These are phyloP conservation scores for Austroboletus eburneus DNA, from an alignment of 768 basidiomycete genomes.

Conservation along the genomic window DNA sequence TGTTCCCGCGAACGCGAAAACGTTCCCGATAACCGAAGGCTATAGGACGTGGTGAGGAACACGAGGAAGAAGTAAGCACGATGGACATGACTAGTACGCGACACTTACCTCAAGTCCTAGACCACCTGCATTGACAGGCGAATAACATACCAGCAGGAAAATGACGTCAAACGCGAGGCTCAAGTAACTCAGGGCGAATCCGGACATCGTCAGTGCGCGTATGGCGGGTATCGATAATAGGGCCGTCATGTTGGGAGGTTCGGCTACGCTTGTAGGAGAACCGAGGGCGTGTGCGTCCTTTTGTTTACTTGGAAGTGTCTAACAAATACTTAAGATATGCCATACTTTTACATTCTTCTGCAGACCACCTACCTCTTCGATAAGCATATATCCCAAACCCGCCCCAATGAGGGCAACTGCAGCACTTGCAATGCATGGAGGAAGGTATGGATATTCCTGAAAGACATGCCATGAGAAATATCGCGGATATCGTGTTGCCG, in stretches of 20 bases:
- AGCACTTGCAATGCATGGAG: constrained; percentile 13
- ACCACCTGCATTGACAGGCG: constrained; percentile 51
- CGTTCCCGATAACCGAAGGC: constrained; percentile 3
- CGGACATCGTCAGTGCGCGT: constrained; percentile 48
- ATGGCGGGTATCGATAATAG: constrained; percentile 50
- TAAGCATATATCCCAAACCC: constrained; percentile 13
- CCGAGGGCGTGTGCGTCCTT: too few species aligned
- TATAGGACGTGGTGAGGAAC: background rate
- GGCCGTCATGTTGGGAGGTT: constrained; percentile 26
- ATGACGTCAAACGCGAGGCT: constrained; percentile 57
- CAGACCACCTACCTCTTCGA: constrained; percentile 16
- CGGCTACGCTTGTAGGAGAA: background rate
- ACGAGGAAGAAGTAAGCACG: background rate
- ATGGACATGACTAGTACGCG: constrained; percentile 11
- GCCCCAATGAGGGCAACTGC: constrained; percentile 6
- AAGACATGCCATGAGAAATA: constrained; percentile 14
- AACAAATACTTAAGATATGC: background rate
- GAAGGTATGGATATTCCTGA: constrained; percentile 14
- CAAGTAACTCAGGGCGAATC: constrained; percentile 47
- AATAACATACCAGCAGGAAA: constrained; percentile 65
- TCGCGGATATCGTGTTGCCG: constrained; percentile 12
- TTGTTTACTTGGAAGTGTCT: constrained; percentile 20
- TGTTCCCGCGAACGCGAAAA: constrained; percentile 50
- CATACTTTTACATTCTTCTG: background rate
- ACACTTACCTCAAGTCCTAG: constrained; percentile 46